phyloP scores from a whole-genome alignment of 768 basidiomycete genomes.

The Auriscalpium microsporum region DNA sequence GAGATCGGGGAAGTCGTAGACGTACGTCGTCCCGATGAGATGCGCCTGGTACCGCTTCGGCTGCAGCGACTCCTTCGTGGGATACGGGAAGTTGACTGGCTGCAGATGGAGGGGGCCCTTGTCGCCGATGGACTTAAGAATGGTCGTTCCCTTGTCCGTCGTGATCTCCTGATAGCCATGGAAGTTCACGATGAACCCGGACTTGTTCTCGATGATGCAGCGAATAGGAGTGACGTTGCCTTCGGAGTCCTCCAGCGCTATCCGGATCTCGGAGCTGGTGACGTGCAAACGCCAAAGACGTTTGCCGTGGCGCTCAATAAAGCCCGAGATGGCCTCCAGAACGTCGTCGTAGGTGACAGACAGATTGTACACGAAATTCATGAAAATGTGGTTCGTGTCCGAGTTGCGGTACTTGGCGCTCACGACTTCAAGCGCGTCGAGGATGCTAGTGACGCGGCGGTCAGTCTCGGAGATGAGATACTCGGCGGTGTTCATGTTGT shows the following conservation, averaged over 20 bases:
- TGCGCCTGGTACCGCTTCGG: constrained; percentile 99
- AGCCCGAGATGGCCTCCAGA: constrained; percentile 93
- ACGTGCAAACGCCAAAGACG: constrained; percentile 97
- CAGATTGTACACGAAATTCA: constrained; percentile 98
- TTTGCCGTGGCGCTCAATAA: constrained; percentile 98
- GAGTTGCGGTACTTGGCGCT: constrained; percentile 83
- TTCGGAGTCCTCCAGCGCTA: constrained; percentile 88
- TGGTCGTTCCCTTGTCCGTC: constrained; percentile 90
- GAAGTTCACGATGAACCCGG: constrained; percentile 97
- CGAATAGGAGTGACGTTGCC: constrained; percentile 95
- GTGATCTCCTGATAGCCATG: constrained; percentile 97
- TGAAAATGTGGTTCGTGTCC: constrained; percentile 97
- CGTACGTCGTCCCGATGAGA: constrained; percentile 96
- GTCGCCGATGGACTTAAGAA: constrained; percentile 96
- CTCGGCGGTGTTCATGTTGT: constrained; percentile 90
- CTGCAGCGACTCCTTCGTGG: constrained; percentile 96
- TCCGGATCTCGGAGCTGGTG: constrained; percentile 94
- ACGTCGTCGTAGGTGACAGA: constrained; percentile 95
- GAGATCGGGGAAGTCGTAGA: constrained; percentile 98
- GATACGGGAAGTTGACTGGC: constrained; percentile 87
- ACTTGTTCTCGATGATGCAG: constrained; percentile 97
- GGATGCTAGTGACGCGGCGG: constrained; percentile 84
- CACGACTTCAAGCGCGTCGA: constrained; percentile 94
- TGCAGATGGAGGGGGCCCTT: constrained; percentile 96
- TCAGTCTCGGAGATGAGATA: constrained; percentile 99